Percentiles rank a stretch among this genome's conserved stretches.
Conservation (phyloP, 495 filamentous ascomycete species). For the Monascus purpureus region DNA sequence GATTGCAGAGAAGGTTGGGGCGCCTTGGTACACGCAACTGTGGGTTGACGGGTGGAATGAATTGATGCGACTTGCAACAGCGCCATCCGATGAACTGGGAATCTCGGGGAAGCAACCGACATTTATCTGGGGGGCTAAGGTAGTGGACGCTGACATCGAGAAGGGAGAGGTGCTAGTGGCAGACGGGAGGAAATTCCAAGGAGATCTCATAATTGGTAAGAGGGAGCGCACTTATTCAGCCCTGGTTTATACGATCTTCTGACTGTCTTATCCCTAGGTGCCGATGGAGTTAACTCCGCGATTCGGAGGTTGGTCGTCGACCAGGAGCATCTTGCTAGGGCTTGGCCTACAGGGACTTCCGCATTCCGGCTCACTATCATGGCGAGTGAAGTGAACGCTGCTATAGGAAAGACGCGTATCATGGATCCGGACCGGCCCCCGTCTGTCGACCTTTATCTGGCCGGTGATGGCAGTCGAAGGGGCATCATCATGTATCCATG, state of each 20-base stretch:
- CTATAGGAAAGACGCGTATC: background rate
- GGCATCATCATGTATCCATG: background rate
- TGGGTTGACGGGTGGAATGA: background rate
- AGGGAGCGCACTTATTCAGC: too few relatives aligned
- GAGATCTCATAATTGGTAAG: background rate
- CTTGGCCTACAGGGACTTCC: background rate
- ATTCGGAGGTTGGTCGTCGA: background rate
- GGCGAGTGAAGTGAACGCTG: background rate
- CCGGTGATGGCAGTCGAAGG: background rate
- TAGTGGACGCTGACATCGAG: background rate
- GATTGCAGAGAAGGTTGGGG: background rate
- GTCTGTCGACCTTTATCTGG: background rate
- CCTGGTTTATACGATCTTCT: too few relatives aligned
- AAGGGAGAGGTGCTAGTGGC: background rate
- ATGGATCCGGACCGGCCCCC: background rate
- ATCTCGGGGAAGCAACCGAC: background rate
- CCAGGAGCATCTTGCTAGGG: background rate
- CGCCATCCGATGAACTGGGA: background rate
- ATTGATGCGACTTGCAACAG: background rate
- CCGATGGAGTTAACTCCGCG: background rate
- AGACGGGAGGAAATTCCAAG: background rate
- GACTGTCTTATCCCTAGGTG: too few relatives aligned
- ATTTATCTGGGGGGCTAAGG: background rate
- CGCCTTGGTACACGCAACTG: background rate
- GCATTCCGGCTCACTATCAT: background rate